These are phyloP conservation scores for Wickerhamiella alocasiicola DNA, from an alignment of 805 yeast genomes.

Conservation along the genomic window DNA sequence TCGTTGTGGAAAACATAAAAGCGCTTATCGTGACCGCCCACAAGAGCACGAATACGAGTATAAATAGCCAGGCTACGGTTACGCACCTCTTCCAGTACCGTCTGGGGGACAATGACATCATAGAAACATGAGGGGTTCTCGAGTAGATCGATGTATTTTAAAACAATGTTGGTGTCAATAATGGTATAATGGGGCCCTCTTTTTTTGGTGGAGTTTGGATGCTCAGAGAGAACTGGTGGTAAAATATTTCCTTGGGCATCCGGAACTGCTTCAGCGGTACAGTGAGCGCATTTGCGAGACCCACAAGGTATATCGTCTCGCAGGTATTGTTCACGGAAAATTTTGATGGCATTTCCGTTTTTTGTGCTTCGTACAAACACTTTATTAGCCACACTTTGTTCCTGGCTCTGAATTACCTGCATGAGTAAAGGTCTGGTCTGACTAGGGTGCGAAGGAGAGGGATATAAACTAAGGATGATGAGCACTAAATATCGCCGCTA, in stretches of 20 bases:
- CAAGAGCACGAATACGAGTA: conserved; percentile 64
- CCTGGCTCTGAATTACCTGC: conserved; percentile 9
- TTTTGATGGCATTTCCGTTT: conserved; percentile 78
- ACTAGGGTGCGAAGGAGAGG: too few species aligned
- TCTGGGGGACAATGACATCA: conserved; percentile 91
- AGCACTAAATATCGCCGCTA: too few species aligned
- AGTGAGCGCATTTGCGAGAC: conserved; percentile 53
- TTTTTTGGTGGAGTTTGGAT: conserved; percentile 37
- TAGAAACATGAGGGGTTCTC: conserved; percentile 66
- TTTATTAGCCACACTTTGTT: conserved; percentile 33
- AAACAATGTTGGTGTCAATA: conserved; percentile 75
- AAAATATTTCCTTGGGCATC: conserved; percentile 60
- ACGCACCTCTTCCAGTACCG: conserved; percentile 85
- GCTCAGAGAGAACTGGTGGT: conserved; percentile 48
- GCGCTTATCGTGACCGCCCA: conserved; percentile 55
- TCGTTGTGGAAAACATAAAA: conserved; percentile 90
- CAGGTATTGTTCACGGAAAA: conserved; percentile 87
- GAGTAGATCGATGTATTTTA: conserved; percentile 79
- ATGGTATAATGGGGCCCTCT: conserved; percentile 71
- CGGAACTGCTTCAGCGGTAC: conserved; percentile 36
- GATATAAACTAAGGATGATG: too few species aligned
- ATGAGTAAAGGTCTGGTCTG: conserved; percentile 11
- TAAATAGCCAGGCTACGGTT: conserved; percentile 81
- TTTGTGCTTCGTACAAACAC: conserved; percentile 78
- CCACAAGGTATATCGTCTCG: conserved; percentile 89